Percentiles rank a stretch among this genome's conserved stretches.
Evolutionary conservation across 225 moss, liverwort and hornwort species (phyloP).

Genomic region (Anthoceros angustus): DNA sequence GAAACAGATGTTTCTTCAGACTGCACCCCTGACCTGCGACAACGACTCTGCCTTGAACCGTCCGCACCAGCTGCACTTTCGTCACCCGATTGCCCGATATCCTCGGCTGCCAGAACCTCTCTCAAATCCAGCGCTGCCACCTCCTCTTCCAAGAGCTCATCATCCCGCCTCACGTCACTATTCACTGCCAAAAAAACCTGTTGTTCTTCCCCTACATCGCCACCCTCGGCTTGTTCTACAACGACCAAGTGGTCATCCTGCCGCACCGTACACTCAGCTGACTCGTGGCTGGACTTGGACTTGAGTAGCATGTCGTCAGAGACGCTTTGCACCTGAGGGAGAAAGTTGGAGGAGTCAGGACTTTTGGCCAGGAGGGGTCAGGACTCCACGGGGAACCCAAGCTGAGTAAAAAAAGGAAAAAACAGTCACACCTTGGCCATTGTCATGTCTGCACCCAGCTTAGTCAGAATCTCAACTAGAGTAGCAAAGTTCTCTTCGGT

Average conservation of each 20-base stretch:
- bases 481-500: conserved; percentile 58
- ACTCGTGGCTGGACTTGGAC: background rate
- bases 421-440: conserved; percentile 41
- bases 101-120: conserved; percentile 2
- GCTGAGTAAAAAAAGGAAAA: background rate
- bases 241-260: background rate
- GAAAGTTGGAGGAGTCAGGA: background rate
- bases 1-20: background rate
- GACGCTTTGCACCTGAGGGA: background rate
- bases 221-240: background rate
- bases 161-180: conserved; percentile 29
- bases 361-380: conserved; percentile 16
- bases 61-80: background rate
- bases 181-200: conserved; percentile 30
- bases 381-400: conserved; percentile 4
- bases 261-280: background rate
- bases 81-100: conserved; percentile 9
- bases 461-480: conserved; percentile 42
- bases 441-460: conserved; percentile 67
- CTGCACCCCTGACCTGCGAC: background rate
- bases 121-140: conserved; percentile 1
- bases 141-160: conserved; percentile 11
- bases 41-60: background rate
- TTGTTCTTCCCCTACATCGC: background rate
- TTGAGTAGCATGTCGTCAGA: background rate